phyloP scores from a whole-genome alignment of 2,329 filamentous ascomycete genomes.

The Colletotrichum paranaense region DNA sequence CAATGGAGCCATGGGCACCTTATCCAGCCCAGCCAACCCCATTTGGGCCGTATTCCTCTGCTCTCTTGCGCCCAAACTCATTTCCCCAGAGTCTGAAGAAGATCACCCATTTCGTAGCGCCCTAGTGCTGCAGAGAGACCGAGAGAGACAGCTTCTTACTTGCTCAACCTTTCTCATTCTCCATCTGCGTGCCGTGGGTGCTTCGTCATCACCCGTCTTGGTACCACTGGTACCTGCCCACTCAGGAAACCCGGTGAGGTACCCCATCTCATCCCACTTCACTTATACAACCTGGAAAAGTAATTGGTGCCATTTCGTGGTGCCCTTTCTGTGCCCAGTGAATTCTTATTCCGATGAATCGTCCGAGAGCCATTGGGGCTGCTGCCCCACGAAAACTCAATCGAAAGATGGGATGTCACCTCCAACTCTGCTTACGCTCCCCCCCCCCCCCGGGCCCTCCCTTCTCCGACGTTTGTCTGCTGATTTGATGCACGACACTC shows the following conservation, averaged over 20 bases:
- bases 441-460: not conserved
- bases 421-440: not conserved
- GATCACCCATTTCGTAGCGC: conserved; percentile 1
- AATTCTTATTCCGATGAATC: not conserved
- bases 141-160: not conserved
- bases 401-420: conserved; percentile 18
- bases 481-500: conserved; percentile 11
- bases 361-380: not conserved
- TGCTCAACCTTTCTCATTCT: not conserved
- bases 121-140: not conserved
- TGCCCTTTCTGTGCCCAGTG: too few species aligned
- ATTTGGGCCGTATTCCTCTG: not conserved
- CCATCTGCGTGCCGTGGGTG: not conserved
- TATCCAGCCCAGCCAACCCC: conserved; percentile 20
- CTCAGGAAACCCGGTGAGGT: conserved; percentile 27
- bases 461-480: conserved; percentile 1
- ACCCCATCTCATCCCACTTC: not conserved
- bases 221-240: conserved; percentile 17
- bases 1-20: conserved; percentile 15
- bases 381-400: conserved; percentile 20
- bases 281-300: not conserved
- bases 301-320: too few species aligned
- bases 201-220: conserved; percentile 30
- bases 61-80: not conserved
- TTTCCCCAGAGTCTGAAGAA: conserved; percentile 14